Evolutionary conservation across 805 yeast genomes (phyloP).

Genomic region (Kodamaea restingae): DNA sequence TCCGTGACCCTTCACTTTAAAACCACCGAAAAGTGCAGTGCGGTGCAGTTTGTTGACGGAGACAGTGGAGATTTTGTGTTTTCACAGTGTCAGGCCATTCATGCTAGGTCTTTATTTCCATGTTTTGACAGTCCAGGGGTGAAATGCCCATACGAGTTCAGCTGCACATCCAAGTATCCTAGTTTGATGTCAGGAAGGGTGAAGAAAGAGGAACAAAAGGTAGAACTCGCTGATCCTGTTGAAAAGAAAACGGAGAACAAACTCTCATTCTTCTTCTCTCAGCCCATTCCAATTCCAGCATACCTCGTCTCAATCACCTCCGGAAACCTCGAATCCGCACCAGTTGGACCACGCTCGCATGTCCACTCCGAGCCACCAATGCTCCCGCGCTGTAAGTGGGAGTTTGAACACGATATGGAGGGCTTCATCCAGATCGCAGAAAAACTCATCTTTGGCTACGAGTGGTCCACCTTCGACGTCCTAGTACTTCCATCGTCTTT

Average conservation of each 20-base stretch:
- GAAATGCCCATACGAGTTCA: slow-evolving; percentile 60
- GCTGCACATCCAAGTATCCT: slow-evolving; percentile 61
- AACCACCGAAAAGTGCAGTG: slow-evolving; percentile 76
- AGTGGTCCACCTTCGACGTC: slow-evolving; percentile 81
- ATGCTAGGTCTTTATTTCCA: slow-evolving; percentile 83
- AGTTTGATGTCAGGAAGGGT: slow-evolving; percentile 69
- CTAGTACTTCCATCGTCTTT: slow-evolving; percentile 70
- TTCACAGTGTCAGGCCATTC: slow-evolving; percentile 90
- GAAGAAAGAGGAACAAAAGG: slow-evolving; percentile 8
- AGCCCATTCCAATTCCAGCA: slow-evolving; percentile 80
- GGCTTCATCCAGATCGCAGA: slow-evolving; percentile 77
- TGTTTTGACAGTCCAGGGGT: slow-evolving; percentile 88
- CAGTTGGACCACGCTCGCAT: slow-evolving; percentile 82
- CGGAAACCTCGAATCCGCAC: slow-evolving; percentile 65
- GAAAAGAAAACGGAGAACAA: too few relatives aligned
- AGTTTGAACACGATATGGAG: slow-evolving; percentile 78
- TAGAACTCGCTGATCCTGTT: too few relatives aligned
- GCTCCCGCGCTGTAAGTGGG: slow-evolving; percentile 66
- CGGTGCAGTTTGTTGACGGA: slow-evolving; percentile 83
- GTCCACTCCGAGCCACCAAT: slow-evolving; percentile 76
- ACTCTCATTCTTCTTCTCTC: slow-evolving; percentile 53
- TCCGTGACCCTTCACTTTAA: slow-evolving; percentile 47
- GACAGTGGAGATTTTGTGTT: slow-evolving; percentile 67
- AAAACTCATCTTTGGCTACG: slow-evolving; percentile 68
- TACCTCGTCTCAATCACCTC: slow-evolving; percentile 82